A percentile compares a stretch with the other conserved stretches of the same genome.
phyloP scores from a whole-genome alignment of 202 grass and related monocot species.

The Zizania palustris region DNA sequence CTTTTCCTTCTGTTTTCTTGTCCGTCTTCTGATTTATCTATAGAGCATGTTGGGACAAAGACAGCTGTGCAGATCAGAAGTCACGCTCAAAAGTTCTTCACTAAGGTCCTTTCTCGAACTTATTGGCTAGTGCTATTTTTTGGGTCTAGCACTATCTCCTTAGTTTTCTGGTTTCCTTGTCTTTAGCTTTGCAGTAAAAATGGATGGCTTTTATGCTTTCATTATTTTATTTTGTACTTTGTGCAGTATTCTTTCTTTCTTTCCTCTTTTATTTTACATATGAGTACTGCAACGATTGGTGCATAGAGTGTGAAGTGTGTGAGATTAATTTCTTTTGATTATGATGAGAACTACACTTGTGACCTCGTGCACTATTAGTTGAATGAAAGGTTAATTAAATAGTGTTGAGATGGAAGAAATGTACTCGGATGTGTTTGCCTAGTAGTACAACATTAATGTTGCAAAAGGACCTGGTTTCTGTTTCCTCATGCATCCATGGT shows the following conservation, averaged over 20 bases:
- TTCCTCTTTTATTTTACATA: constrained; percentile 23
- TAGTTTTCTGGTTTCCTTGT: neutral
- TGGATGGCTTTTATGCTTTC: neutral
- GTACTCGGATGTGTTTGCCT: neutral
- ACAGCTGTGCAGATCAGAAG: constrained; percentile 96
- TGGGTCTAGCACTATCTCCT: constrained; percentile 13
- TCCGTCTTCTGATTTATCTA: constrained; percentile 39
- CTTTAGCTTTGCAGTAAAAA: constrained; percentile 24
- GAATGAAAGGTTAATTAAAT: constrained; percentile 14
- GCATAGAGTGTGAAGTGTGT: constrained; percentile 17
- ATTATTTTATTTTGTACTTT: constrained; percentile 27
- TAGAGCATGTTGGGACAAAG: constrained; percentile 96
- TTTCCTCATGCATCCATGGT: constrained; percentile 20
- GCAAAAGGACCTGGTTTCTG: neutral
- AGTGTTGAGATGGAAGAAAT: constrained; percentile 22
- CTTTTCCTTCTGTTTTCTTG: constrained; percentile 40
- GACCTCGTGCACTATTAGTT: constrained; percentile 2
- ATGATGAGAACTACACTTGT: constrained; percentile 13
- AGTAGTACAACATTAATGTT: constrained; percentile 14
- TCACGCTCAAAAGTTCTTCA: constrained; percentile 96
- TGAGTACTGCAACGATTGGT: neutral
- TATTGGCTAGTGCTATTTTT: constrained; percentile 35
- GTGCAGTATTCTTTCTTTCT: constrained; percentile 9
- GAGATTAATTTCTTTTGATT: constrained; percentile 33
- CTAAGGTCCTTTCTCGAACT: constrained; percentile 73